phyloP scores from a whole-genome alignment of 2,329 filamentous ascomycete genomes.

The Lomentospora prolificans region DNA sequence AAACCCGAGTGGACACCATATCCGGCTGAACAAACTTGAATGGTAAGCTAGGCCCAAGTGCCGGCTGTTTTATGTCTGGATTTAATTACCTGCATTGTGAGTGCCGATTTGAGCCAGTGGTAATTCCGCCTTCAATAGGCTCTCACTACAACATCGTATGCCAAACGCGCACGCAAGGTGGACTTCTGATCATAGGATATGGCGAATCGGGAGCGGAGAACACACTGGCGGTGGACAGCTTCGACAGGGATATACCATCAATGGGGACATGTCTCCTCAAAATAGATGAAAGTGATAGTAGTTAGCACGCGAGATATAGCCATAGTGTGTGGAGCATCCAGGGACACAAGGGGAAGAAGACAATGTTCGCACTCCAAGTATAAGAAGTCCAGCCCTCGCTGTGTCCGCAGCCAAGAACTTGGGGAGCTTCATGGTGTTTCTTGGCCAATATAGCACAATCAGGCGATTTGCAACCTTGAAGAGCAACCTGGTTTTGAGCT shows the following conservation, averaged over 20 bases:
- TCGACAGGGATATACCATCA: neutral
- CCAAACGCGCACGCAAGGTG: neutral
- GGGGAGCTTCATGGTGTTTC: neutral
- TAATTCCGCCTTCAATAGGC: neutral
- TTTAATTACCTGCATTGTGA: neutral
- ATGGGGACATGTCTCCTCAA: neutral
- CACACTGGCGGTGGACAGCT: neutral
- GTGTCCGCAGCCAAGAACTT: neutral
- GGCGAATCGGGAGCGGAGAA: too few species aligned
- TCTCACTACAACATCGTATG: neutral
- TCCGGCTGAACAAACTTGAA: neutral
- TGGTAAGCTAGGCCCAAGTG: neutral
- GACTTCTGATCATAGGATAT: neutral
- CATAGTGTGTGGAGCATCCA: neutral
- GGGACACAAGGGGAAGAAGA: neutral
- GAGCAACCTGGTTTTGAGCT: neutral
- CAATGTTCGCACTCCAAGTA: neutral
- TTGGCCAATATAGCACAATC: neutral
- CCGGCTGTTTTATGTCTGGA: neutral
- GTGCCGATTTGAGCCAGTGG: neutral
- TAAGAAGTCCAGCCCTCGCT: neutral
- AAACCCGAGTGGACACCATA: neutral
- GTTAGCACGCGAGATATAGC: neutral
- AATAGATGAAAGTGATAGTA: neutral
- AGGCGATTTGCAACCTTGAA: neutral